Evolutionary conservation across 192 early-diverging fungal genomes (phyloP), one percentile per base, ranked within the genome.

Genomic region (Linnemannia hyalina): DNA sequence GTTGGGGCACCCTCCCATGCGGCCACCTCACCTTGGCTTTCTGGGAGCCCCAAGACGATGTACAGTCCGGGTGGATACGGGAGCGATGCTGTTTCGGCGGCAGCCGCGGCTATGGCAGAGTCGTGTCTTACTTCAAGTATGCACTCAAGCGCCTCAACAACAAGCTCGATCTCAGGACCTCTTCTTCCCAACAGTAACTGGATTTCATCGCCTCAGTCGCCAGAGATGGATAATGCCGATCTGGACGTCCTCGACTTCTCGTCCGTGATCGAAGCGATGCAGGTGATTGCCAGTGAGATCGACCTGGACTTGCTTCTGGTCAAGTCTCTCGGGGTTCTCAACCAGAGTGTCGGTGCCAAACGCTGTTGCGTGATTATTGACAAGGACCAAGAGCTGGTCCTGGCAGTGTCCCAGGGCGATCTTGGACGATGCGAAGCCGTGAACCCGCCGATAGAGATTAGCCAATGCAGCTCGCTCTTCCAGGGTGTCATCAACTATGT

Each of bases 401-500:
- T 86, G 23, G 79, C 84, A 23, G 84, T 76, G 0, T 81, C 79
- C 4, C 75, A 78, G 22, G 84, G 84, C 6, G 84, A 77, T 63
- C 41, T 77, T 13, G 84, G 80, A 22, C 74, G 63, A 20, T 86
- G 84, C 35, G 84, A 80, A 38, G 73, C 84, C 18, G 79, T 86
- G 38, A 81, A 69, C 16, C 84, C 84, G 10, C 84, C 79, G 9
- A 69, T 81, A 72, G 65, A 74, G 22, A 44, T 86, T 8, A 40
- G 54, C n/a, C 40, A 80, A 40, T 86, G 84, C 55, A 60, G 47
- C 32, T 80, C 75, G 20, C 32, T 86, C 0, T 86, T 86, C 76
- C 84, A 86, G 49, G 84, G 84, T 22, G 80, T 86, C 22, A 86
- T 86, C 72, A 81, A 86, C 65, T 86, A 86, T 60, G 84, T 86